Conservation (phyloP, 257 asterid genomes). For the Scutellaria galericulata region DNA sequence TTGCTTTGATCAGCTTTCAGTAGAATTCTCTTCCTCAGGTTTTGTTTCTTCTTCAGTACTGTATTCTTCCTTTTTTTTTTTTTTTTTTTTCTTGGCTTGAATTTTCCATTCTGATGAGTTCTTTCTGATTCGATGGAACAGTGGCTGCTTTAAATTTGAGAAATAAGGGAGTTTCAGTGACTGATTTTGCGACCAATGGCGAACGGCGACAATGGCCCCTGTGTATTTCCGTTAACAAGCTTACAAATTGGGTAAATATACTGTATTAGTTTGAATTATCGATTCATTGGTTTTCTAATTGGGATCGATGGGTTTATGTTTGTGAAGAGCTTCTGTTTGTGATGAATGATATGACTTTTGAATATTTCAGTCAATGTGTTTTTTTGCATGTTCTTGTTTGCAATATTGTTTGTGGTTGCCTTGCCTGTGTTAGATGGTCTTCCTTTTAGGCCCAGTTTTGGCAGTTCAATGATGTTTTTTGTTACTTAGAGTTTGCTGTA, state of each 20-base stretch:
- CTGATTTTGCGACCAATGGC: conserved; percentile 50
- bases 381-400: conserved; percentile 23
- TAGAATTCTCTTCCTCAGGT: conserved; percentile 41
- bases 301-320: conserved; percentile 27
- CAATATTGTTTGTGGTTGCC: not conserved
- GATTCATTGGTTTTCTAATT: conserved; percentile 9
- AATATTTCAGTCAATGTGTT: not conserved
- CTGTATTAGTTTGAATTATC: conserved; percentile 7
- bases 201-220: conserved; percentile 53
- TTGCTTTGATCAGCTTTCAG: conserved; percentile 36
- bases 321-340: conserved; percentile 18
- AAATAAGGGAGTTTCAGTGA: conserved; percentile 33
- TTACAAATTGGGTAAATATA: conserved; percentile 82
- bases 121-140: conserved; percentile 39
- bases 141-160: conserved; percentile 40
- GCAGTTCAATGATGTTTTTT: not conserved
- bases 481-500: conserved; percentile 4
- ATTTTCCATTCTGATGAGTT: conserved; percentile 11
- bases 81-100: not conserved
- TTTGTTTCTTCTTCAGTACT: not conserved
- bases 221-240: conserved; percentile 72
- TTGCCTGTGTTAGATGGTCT: conserved; percentile 26
- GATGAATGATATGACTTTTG: conserved; percentile 9
- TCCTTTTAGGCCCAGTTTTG: conserved; percentile 5
- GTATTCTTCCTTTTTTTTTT: not conserved